Conservation (phyloP, 352 stramenopile species). For the Globisporangium recalcitrans region DNA sequence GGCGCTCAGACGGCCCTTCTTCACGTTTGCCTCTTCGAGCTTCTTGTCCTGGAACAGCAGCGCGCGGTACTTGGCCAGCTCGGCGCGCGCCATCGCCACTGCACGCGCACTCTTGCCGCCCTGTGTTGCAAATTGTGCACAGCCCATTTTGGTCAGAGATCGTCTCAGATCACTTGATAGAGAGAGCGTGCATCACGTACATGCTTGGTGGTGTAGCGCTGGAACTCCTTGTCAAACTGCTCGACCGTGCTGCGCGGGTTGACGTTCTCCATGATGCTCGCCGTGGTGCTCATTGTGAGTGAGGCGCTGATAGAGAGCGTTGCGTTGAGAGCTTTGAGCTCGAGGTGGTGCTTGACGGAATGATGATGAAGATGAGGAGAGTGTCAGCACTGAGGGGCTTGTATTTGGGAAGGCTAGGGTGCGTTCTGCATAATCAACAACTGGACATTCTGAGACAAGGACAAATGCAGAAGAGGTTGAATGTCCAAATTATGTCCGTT, state of each 20-base stretch:
- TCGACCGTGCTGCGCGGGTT: constrained; percentile 35
- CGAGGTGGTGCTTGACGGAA: background rate
- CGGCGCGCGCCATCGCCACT: constrained; percentile 68
- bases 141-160: no score
- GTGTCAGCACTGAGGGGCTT: background rate
- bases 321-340: background rate
- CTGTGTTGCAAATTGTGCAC: no score
- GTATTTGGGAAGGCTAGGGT: background rate
- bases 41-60: constrained; percentile 85
- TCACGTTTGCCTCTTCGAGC: constrained; percentile 58
- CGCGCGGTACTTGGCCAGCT: constrained; percentile 78
- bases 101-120: constrained; percentile 59
- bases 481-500: background rate
- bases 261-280: constrained; percentile 12
- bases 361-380: background rate
- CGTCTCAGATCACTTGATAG: no score
- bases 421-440: background rate
- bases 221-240: constrained; percentile 85
- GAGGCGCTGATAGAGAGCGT: background rate
- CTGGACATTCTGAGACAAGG: background rate
- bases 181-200: constrained; percentile 20
- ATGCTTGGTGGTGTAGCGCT: constrained; percentile 83
- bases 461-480: background rate
- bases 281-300: constrained; percentile 9
- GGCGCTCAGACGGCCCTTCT: constrained; percentile 53